phyloP scores from a whole-genome alignment of 768 basidiomycete species.

The Fomitopsis pulvina region DNA sequence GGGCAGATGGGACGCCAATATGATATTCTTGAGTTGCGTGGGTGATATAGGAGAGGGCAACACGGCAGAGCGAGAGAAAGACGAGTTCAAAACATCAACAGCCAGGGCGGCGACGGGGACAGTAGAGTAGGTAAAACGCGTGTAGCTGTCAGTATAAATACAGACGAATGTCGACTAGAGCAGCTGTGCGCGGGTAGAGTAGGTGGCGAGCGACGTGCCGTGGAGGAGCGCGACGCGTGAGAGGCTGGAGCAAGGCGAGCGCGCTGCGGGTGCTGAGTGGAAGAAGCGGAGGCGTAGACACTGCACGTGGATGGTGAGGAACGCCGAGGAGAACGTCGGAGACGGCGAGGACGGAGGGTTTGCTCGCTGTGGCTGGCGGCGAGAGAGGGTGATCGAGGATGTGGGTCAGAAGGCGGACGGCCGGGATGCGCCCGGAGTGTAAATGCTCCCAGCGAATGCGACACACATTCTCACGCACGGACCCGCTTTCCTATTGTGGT shows the following conservation, averaged over 20 bases:
- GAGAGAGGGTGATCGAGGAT: conserved; percentile 39
- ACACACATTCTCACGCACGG: conserved; percentile 36
- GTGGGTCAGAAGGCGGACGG: conserved; percentile 25
- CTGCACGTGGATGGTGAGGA: conserved; percentile 15
- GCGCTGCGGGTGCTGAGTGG: conserved; percentile 6
- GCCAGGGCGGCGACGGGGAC: conserved; percentile 27
- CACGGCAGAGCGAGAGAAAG: conserved; percentile 15
- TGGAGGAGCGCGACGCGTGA: conserved; percentile 35
- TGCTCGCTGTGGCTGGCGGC: conserved; percentile 40
- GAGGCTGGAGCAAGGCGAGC: conserved; percentile 25
- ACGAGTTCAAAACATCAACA: conserved; percentile 37
- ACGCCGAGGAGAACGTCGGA: conserved; percentile 28
- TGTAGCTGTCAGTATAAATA: conserved; percentile 36
- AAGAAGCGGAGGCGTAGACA: conserved; percentile 11
- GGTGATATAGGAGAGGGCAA: conserved; percentile 9
- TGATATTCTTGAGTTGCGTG: conserved; percentile 14
- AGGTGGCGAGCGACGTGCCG: conserved; percentile 23
- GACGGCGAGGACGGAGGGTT: conserved; percentile 34
- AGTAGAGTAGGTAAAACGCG: conserved; percentile 28
- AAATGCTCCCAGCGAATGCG: conserved; percentile 31
- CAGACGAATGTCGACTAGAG: conserved; percentile 29
- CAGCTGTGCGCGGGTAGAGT: conserved; percentile 24
- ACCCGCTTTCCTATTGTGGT: conserved; percentile 21
- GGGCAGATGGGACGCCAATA: conserved; percentile 20
- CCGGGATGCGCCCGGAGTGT: conserved; percentile 25